Conservation (phyloP, 1,284 basidiomycete genomes). For the Boletus subluridellus region DNA sequence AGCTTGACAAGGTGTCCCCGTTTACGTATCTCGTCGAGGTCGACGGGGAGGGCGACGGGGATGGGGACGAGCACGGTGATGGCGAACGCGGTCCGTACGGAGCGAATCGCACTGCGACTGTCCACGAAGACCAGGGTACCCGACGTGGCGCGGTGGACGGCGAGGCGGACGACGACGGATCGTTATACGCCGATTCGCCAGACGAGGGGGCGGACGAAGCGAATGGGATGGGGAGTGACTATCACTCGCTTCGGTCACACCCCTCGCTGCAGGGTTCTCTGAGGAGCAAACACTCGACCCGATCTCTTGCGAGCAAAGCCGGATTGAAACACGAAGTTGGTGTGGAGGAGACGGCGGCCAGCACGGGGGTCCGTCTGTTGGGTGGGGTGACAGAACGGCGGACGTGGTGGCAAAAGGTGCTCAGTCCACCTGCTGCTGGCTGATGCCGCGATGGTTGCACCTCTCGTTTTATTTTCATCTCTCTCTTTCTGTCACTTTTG, state of each 20-base stretch:
- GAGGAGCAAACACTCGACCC: conserved; percentile 18
- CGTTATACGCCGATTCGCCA: conserved; percentile 25
- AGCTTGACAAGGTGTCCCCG: conserved; percentile 47
- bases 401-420: conserved; percentile 34
- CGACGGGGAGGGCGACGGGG: conserved; percentile 22
- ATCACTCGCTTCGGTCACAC: conserved; percentile 32
- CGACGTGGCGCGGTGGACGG: not conserved
- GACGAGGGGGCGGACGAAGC: conserved; percentile 19
- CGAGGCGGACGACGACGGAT: conserved; percentile 21
- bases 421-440: conserved; percentile 15
- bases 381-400: conserved; percentile 21
- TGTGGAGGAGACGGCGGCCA: not conserved
- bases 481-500: not conserved
- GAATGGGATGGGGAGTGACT: conserved; percentile 29
- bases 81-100: conserved; percentile 4
- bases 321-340: not conserved
- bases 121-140: not conserved
- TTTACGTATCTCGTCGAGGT: conserved; percentile 53
- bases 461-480: not conserved
- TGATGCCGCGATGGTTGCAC: conserved; percentile 3
- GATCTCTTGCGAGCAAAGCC: conserved; percentile 17
- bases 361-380: not conserved
- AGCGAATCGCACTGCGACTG: not conserved
- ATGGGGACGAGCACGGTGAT: conserved; percentile 7
- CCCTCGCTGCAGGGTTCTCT: conserved; percentile 26